Evolutionary conservation across 2,329 filamentous ascomycete species (phyloP), one percentile per base, ranked within the genome.

Genomic region (Arthrobotrys megalospora): DNA sequence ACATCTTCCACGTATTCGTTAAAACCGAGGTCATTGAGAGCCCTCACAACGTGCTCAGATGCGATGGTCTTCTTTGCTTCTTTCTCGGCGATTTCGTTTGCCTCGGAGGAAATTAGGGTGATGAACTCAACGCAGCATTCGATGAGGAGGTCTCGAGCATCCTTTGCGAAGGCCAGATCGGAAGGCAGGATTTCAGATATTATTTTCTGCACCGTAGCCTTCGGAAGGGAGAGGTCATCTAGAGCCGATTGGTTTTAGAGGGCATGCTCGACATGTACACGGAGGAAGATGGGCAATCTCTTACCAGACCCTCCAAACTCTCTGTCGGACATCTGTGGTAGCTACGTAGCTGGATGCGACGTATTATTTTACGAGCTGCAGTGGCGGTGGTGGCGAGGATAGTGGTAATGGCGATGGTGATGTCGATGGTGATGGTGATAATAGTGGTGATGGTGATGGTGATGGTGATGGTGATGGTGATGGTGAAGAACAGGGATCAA

Each of bases 111-210:
- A 82, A 99, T 92, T 82, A 99, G 90, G 16, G 96, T 98, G 85
- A 99, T 97, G 85, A 99, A 99, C 85, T 99, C 96, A 83, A 99
- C 95, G 83, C 96, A 99, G 86, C 96, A 98, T 86, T 98, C 96
- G 82, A 99, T 99, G 65, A 99, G 88, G 1, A 98, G 88, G 83
- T 99, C 96, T 77, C 96, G 91, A 11, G 95, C 94, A 82, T 99
- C 96, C 84, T 97, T 97, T 50, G 94, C 93, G 84, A 98, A 98
- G 1, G 92, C 91, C 79, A 97, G 89, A 63, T 93, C 93, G 16
- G 88, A 88, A 1, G 93, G 91, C 0, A 99, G 89, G 82, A 99
- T 97, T 85, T 99, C 96, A 75, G 91, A 91, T 81, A 99, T 95
- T 81, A 99, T 99, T 85, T 92, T 92, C 82, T 91, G 89, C 48